These are phyloP conservation scores for Ogataea angusta DNA, from an alignment of 805 yeast species.

Conservation along the genomic window DNA sequence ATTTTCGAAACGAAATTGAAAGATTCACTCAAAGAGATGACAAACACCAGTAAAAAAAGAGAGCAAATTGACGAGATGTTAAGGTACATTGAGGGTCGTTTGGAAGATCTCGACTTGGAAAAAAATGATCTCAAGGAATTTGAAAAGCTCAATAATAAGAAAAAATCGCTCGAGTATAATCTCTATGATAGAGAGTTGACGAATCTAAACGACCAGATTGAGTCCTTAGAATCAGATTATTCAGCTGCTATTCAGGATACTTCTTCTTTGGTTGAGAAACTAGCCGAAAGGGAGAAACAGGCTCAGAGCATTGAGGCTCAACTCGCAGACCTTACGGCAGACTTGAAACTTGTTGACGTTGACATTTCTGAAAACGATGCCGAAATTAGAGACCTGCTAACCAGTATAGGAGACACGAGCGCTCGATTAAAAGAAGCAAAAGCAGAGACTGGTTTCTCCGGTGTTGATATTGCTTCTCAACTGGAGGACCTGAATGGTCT, in stretches of 20 bases:
- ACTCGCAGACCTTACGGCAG: conserved; percentile 45
- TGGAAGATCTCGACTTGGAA: conserved; percentile 78
- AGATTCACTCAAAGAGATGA: conserved; percentile 80
- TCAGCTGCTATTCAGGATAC: conserved; percentile 49
- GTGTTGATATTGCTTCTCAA: conserved; percentile 22
- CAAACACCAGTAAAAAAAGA: conserved; percentile 62
- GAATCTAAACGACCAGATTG: conserved; percentile 58
- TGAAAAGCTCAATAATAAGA: conserved; percentile 62
- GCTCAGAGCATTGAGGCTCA: conserved; percentile 44
- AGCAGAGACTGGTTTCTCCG: conserved; percentile 31
- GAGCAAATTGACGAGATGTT: conserved; percentile 74
- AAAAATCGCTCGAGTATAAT: conserved; percentile 71
- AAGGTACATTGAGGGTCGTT: conserved; percentile 62
- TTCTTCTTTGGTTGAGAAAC: conserved; percentile 48
- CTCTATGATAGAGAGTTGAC: conserved; percentile 73
- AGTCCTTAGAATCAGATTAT: conserved; percentile 56
- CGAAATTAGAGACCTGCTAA: conserved; percentile 48
- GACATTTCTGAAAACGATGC: conserved; percentile 55
- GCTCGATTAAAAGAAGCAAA: conserved; percentile 44
- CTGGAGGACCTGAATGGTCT: conserved; percentile 20
- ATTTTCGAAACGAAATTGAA: conserved; percentile 79
- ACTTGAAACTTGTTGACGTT: conserved; percentile 47
- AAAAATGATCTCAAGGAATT: conserved; percentile 68
- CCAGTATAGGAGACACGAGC: conserved; percentile 46
- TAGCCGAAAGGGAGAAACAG: conserved; percentile 58